Evolutionary conservation across 2,329 filamentous ascomycete species (phyloP).

Genomic region (Penicillium crustosum): DNA sequence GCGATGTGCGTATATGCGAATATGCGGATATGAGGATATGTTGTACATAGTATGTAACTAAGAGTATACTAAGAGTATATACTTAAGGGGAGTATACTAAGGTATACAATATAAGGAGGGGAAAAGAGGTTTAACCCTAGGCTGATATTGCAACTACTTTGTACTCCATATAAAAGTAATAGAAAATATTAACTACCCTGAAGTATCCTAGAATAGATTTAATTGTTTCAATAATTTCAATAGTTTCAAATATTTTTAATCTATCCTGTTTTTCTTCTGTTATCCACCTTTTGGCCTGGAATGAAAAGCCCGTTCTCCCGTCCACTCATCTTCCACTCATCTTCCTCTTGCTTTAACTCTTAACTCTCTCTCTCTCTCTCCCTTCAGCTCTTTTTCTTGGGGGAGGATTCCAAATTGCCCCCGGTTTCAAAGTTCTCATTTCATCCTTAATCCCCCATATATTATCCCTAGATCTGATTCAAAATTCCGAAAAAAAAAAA

Average conservation of each 20-base stretch:
- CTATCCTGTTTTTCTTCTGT: neutral
- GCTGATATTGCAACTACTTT: no score
- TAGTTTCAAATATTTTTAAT: neutral
- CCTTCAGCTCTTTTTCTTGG: neutral
- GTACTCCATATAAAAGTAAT: no score
- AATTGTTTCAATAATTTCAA: neutral
- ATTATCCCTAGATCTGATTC: neutral
- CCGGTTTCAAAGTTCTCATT: no score
- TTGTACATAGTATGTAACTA: no score
- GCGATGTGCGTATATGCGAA: no score
- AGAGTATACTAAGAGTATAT: no score
- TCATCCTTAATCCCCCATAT: neutral
- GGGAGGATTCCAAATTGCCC: no score
- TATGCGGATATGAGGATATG: no score
- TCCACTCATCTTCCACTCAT: conserved; percentile 13
- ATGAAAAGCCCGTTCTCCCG: conserved; percentile 15
- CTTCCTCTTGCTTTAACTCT: neutral
- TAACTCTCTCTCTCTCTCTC: neutral
- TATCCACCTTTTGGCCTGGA: conserved; percentile 12
- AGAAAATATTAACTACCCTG: no score
- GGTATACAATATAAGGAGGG: no score
- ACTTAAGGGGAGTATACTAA: no score
- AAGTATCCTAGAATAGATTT: neutral
- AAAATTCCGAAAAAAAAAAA: neutral
- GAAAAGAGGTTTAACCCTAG: no score